A percentile compares a stretch with the other conserved stretches of the same genome.
phyloP scores from a whole-genome alignment of 495 filamentous ascomycete genomes.

The Saxophila tyrrhenica region DNA sequence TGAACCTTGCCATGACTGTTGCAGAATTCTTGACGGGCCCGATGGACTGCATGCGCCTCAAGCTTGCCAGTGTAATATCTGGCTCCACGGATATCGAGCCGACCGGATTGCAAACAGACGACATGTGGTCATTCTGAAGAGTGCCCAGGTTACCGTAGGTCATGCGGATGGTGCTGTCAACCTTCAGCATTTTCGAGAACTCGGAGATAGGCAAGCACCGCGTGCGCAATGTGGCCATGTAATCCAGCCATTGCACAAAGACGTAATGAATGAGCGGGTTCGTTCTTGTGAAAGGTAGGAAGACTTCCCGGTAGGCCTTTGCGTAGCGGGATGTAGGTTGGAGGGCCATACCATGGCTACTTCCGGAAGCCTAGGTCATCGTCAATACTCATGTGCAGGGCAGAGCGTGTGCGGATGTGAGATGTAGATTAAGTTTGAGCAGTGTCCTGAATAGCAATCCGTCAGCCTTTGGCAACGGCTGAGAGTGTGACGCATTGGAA shows the following conservation, averaged over 20 bases:
- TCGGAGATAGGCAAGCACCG: slow-evolving; percentile 58
- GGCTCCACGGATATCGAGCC: slow-evolving; percentile 35
- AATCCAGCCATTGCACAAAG: slow-evolving; percentile 71
- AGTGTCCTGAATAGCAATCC: neutral
- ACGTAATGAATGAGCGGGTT: slow-evolving; percentile 42
- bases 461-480: neutral
- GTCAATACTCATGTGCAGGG: neutral
- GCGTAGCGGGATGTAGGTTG: neutral
- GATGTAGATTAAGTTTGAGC: neutral
- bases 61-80: slow-evolving; percentile 18
- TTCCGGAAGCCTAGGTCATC: too few relatives aligned
- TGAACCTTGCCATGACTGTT: slow-evolving; percentile 34
- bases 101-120: slow-evolving; percentile 44
- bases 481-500: too few relatives aligned
- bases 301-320: neutral
- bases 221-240: slow-evolving; percentile 55
- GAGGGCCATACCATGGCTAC: neutral
- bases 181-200: slow-evolving; percentile 46
- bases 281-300: slow-evolving; percentile 14
- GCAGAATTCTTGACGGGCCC: slow-evolving; percentile 13
- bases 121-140: slow-evolving; percentile 28
- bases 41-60: slow-evolving; percentile 23
- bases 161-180: slow-evolving; percentile 29
- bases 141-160: slow-evolving; percentile 28
- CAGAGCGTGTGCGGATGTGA: neutral